These are phyloP conservation scores for Mycena venus DNA, from an alignment of 768 basidiomycete genomes.

Conservation along the genomic window DNA sequence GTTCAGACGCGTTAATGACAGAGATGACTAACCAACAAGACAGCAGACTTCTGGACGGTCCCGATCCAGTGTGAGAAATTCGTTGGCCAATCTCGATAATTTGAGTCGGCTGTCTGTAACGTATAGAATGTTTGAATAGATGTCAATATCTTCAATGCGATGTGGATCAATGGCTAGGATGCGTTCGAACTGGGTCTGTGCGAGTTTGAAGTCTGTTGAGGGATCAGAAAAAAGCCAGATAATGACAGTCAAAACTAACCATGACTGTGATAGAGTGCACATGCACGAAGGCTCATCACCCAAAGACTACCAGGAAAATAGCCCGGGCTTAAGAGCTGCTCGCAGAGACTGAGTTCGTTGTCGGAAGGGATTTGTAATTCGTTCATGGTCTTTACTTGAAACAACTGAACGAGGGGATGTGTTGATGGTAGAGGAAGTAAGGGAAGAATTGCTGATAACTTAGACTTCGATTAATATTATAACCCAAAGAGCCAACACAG, in stretches of 20 bases:
- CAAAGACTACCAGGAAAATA: slow-evolving; percentile 88
- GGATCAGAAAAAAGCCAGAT: slow-evolving; percentile 13
- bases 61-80: slow-evolving; percentile 90
- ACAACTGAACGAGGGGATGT: slow-evolving; percentile 71
- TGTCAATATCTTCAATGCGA: slow-evolving; percentile 94
- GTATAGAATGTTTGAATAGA: slow-evolving; percentile 97
- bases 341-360: slow-evolving; percentile 84
- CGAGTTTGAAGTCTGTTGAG: slow-evolving; percentile 84
- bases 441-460: slow-evolving; percentile 65
- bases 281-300: slow-evolving; percentile 88
- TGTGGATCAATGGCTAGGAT: slow-evolving; percentile 87
- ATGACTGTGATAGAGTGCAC: slow-evolving; percentile 90
- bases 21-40: slow-evolving; percentile 81
- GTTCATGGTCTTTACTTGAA: slow-evolving; percentile 91
- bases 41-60: slow-evolving; percentile 97
- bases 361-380: slow-evolving; percentile 93
- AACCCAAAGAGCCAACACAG: slow-evolving; percentile 14
- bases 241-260: slow-evolving; percentile 62
- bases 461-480: slow-evolving; percentile 31
- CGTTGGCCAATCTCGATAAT: slow-evolving; percentile 91
- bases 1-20: not conserved
- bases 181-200: slow-evolving; percentile 87
- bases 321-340: slow-evolving; percentile 76
- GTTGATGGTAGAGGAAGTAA: slow-evolving; percentile 60
- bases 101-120: slow-evolving; percentile 92